A percentile compares a stretch with the other conserved stretches of the same genome.
Evolutionary conservation across 257 asterid genomes (phyloP).

Genomic region (Nemophila menziesii): DNA sequence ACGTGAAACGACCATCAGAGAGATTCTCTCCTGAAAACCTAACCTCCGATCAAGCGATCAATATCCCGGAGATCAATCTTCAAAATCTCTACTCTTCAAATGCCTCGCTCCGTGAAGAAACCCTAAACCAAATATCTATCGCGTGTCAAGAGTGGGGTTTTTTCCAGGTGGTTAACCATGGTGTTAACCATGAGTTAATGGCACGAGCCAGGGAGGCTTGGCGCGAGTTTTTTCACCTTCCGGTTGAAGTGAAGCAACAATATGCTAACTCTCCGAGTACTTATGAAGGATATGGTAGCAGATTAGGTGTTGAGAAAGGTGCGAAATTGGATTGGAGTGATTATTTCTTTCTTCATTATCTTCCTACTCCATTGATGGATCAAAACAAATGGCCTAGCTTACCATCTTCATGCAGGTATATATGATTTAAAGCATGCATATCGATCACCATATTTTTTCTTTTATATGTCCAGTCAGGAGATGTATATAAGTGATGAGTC

Average conservation of each 20-base stretch:
- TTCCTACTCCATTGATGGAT: slow-evolving; percentile 41
- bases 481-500: too few species aligned
- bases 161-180: slow-evolving; percentile 86
- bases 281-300: slow-evolving; percentile 87
- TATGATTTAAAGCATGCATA: neutral
- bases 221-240: slow-evolving; percentile 64
- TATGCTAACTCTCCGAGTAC: slow-evolving; percentile 61
- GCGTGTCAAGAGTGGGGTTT: slow-evolving; percentile 95
- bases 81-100: slow-evolving; percentile 32
- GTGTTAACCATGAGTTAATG: slow-evolving; percentile 54
- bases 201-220: slow-evolving; percentile 34
- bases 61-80: slow-evolving; percentile 47
- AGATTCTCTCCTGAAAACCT: slow-evolving; percentile 20
- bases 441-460: too few species aligned
- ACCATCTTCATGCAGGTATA: slow-evolving; percentile 68
- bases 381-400: slow-evolving; percentile 58
- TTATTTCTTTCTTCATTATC: slow-evolving; percentile 59
- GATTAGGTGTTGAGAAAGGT: slow-evolving; percentile 69
- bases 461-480: too few species aligned
- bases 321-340: slow-evolving; percentile 81
- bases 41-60: neutral
- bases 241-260: slow-evolving; percentile 55
- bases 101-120: slow-evolving; percentile 14
- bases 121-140: slow-evolving; percentile 20
- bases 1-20: slow-evolving; percentile 53